Evolutionary conservation across 805 yeast genomes (phyloP), one percentile per base, ranked within the genome.

Genomic region (Candida tibetensis): DNA sequence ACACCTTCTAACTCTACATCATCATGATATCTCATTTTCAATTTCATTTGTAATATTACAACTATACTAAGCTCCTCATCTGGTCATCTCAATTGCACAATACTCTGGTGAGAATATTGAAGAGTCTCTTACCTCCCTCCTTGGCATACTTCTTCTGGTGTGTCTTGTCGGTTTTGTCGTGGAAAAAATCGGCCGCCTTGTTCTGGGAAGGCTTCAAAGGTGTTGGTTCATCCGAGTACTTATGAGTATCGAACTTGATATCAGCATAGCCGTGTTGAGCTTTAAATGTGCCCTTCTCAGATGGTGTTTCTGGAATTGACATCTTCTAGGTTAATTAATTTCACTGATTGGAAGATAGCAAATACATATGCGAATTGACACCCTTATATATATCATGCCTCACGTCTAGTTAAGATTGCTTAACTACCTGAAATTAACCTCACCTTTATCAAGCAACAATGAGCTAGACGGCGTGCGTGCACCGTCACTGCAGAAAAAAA

Each of bases 61-160:
- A n/a, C n/a, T n/a, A n/a, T n/a, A n/a, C n/a, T n/a, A n/a, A n/a
- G n/a, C n/a, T n/a, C n/a, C n/a, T n/a, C n/a, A n/a, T n/a, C n/a
- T n/a, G n/a, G n/a, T n/a, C n/a, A n/a, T n/a, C n/a, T 17, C 17
- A 36, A 18, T 30, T 36, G 31, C 39, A 36, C 39, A 36, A 36
- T 9, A 30, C 21, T 26, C 34, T 30, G 16, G 31, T 32, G 27
- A 40, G 40, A 29, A 41, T 23, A 27, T 36, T 36, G 30, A 44
- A 39, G 5, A 42, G 18, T 4, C 36, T 38, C 29, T 23, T 40
- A 19, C 46, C 48, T 4, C 48, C 49, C 32, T 40, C 44, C 39
- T 60, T 60, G 18, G 64, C 64, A 48, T 61, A 63, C 41, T 60
- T 55, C 57, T 64, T 64, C 43, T 57, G 64, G 47, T 64, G 49